phyloP scores from a whole-genome alignment of 1,139 yeast species.

The Zygotorulaspora mrakii region DNA sequence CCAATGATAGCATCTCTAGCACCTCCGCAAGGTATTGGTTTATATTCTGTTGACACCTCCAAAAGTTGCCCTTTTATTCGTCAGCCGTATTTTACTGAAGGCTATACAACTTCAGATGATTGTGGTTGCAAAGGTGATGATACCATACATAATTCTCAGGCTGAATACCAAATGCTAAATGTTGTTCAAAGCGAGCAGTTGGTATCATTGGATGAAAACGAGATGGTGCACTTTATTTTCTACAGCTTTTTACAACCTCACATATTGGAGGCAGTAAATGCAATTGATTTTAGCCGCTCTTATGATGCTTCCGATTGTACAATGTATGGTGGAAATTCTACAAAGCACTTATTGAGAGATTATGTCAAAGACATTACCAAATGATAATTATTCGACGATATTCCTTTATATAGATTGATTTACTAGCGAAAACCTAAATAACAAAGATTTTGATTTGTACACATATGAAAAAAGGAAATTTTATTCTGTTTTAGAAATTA shows the following conservation, averaged over 20 bases:
- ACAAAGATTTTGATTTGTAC: constrained; percentile 1
- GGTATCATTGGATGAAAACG: constrained; percentile 27
- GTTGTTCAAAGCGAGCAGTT: constrained; percentile 52
- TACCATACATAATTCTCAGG: constrained; percentile 65
- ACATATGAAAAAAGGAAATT: constrained; percentile 13
- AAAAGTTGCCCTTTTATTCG: constrained; percentile 32
- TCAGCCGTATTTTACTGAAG: constrained; percentile 38
- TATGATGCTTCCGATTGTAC: constrained; percentile 35
- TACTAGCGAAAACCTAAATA: background rate
- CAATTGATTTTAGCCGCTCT: constrained; percentile 28
- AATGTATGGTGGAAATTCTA: constrained; percentile 49
- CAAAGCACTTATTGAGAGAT: constrained; percentile 48
- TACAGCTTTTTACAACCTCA: constrained; percentile 70
- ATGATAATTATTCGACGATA: background rate
- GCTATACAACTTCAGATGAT: constrained; percentile 81
- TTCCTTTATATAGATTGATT: background rate
- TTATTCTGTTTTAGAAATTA: constrained; percentile 16
- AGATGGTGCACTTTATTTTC: constrained; percentile 63
- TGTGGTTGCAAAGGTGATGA: constrained; percentile 86
- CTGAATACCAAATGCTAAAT: constrained; percentile 63
- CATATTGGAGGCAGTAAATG: constrained; percentile 53
- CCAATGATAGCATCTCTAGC: constrained; percentile 22
- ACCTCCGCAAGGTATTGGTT: constrained; percentile 18
- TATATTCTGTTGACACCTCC: constrained; percentile 1
- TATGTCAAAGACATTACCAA: constrained; percentile 30